Conservation (phyloP, 805 yeast genomes). For the Metschnikowia kofuensis region DNA sequence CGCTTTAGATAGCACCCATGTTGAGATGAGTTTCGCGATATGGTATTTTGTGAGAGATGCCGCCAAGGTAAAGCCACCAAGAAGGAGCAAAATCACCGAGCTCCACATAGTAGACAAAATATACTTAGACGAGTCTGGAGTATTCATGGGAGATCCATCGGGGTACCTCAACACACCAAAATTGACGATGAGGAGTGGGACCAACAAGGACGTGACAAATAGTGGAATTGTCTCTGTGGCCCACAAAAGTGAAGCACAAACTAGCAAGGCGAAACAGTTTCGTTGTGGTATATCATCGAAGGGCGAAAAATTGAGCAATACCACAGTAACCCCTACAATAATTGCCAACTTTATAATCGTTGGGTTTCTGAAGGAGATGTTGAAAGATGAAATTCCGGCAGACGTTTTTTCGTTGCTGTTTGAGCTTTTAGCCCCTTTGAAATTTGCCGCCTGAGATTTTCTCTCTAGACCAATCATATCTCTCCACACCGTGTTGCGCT, state of each 20-base stretch:
- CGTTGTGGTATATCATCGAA: slow-evolving; percentile 63
- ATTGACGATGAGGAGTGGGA: slow-evolving; percentile 46
- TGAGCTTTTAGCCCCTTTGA: slow-evolving; percentile 5
- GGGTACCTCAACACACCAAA: slow-evolving; percentile 49
- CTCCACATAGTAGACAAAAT: slow-evolving; percentile 52
- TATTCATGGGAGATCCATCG: slow-evolving; percentile 44
- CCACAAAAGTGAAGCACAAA: slow-evolving; percentile 51
- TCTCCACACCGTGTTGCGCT: slow-evolving; percentile 54
- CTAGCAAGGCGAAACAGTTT: slow-evolving; percentile 69
- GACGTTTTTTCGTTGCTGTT: slow-evolving; percentile 8
- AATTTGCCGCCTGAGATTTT: slow-evolving; percentile 69
- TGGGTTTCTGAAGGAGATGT: slow-evolving; percentile 17
- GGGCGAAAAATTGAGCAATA: slow-evolving; percentile 53
- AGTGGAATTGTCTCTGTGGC: slow-evolving; percentile 52
- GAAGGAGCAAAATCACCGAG: slow-evolving; percentile 47
- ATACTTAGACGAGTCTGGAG: slow-evolving; percentile 41
- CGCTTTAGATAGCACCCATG: slow-evolving; percentile 47
- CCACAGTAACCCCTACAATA: slow-evolving; percentile 50
- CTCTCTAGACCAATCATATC: slow-evolving; percentile 67
- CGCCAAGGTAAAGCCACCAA: slow-evolving; percentile 55
- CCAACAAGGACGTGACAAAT: slow-evolving; percentile 46
- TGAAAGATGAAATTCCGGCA: slow-evolving; percentile 14
- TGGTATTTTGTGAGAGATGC: slow-evolving; percentile 54
- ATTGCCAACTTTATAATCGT: slow-evolving; percentile 44
- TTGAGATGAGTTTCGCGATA: slow-evolving; percentile 48